Conservation (phyloP, 2,329 filamentous ascomycete species). For the Colletotrichum australisinense region DNA sequence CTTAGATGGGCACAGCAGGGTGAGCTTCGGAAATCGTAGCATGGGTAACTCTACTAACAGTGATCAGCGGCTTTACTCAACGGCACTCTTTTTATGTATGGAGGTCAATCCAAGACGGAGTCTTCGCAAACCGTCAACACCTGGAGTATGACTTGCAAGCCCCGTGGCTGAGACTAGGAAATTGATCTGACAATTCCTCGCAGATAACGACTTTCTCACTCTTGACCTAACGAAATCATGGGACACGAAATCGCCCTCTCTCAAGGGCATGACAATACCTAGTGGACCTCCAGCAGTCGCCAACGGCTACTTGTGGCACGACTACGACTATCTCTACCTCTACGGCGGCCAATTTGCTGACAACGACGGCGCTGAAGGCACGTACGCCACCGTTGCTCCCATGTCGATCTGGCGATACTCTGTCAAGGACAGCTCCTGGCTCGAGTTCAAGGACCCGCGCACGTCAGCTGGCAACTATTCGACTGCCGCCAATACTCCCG, state of each 20-base stretch:
- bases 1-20: conserved; percentile 75
- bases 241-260: conserved; percentile 71
- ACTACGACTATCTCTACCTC: conserved; percentile 75
- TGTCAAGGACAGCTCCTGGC: conserved; percentile 69
- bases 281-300: conserved; percentile 78
- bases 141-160: conserved; percentile 68
- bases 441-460: conserved; percentile 68
- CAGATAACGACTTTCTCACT: conserved; percentile 77
- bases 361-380: conserved; percentile 47
- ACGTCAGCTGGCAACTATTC: conserved; percentile 75
- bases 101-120: conserved; percentile 71
- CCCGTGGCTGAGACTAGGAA: not conserved
- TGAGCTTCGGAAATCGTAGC: conserved; percentile 39
- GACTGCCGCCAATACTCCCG: conserved; percentile 61
- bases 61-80: conserved; percentile 73
- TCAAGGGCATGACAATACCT: conserved; percentile 72
- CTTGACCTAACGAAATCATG: conserved; percentile 81
- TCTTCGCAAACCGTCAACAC: conserved; percentile 70
- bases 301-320: conserved; percentile 82
- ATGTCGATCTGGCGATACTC: conserved; percentile 79
- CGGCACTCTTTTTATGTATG: conserved; percentile 81
- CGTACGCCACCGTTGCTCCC: conserved; percentile 64
- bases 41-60: not conserved
- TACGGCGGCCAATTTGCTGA: conserved; percentile 83
- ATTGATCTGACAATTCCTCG: conserved; percentile 21